Base-by-base conservation (phyloP, 2,329 filamentous ascomycete species). In the Lasiodiplodia gonubiensis region DNA sequence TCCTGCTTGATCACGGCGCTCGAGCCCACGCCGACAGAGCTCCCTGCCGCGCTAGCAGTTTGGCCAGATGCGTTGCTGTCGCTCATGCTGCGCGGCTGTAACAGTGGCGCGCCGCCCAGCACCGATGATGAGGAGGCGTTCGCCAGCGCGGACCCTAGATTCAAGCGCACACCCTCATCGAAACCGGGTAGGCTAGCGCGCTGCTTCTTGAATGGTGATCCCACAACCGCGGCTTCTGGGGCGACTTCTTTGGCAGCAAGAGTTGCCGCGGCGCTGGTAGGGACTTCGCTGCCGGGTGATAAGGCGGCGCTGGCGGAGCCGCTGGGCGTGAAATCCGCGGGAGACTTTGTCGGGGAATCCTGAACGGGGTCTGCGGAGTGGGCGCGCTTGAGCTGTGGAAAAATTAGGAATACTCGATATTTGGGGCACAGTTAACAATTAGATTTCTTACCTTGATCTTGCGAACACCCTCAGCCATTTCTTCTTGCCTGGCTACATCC, bases 391-490 rank as follows among this genome's bases (percentile, higher is more conserved):
- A 94, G 88, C 92, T 94, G 74, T 42, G n/a, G 30, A 6, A 27
- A 8, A 21, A 11, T 35, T 39, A 37, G 39, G 33, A 25, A 42
- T 46, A 4, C 25, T 2, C 11, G 16, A 57, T 25, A 25, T 27
- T 25, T 7, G 0, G 16, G 2, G 18, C 14, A 25, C 7, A 25
- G 33, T 27, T 6, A 2, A 27, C 18, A 4, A 14, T n/a, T n/a
- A 10, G 7, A 37, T 12, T 16, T 69, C 69, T 87, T 84, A 93
- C 92, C 80, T 89, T 91, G 78, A 95, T 94, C 72, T 92, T 90
- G 73, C 92, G 88, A 61, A 95, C 91, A 57, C 92, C 91, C 70
- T 94, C 92, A 51, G 90, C 90, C 66, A 95, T 83, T 78, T 94
- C 92, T 60, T 90, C 90, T 66, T 90, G 87, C 72, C 88, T 88